Conservation (phyloP, 306 rosid species). For the Quillaja saponaria region DNA sequence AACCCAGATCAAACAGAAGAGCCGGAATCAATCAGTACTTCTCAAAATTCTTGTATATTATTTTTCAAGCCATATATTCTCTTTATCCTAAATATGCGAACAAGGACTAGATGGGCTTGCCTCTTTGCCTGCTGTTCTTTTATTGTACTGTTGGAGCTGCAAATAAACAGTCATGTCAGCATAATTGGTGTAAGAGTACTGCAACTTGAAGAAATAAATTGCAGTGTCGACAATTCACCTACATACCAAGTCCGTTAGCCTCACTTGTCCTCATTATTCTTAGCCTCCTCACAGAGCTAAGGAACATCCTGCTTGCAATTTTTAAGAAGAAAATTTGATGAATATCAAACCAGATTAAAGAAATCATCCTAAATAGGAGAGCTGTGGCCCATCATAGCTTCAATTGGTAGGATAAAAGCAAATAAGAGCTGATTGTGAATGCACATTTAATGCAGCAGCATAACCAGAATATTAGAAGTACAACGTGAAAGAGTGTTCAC, state of each 20-base stretch:
- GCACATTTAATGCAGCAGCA: no score
- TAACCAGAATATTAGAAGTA: no score
- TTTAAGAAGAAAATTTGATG: neutral
- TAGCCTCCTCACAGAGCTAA: conserved; percentile 76
- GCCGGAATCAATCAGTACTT: conserved; percentile 31
- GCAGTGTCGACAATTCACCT: conserved; percentile 23
- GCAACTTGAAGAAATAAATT: conserved; percentile 12
- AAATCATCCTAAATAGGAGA: neutral
- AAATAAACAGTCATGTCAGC: conserved; percentile 30
- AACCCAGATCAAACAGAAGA: conserved; percentile 39
- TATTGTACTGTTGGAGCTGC: conserved; percentile 74
- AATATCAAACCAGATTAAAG: conserved; percentile 28
- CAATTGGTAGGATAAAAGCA: no score
- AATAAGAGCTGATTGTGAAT: no score
- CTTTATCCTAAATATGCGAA: conserved; percentile 25
- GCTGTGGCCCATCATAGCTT: neutral
- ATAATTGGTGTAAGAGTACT: neutral
- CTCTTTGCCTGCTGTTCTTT: conserved; percentile 57
- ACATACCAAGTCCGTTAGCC: conserved; percentile 76
- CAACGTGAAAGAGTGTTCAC: neutral
- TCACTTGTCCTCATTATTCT: conserved; percentile 85
- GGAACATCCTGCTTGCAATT: conserved; percentile 72
- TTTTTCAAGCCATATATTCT: conserved; percentile 34
- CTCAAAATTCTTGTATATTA: conserved; percentile 43
- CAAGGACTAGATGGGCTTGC: conserved; percentile 33